Percentiles rank a stretch among this genome's conserved stretches.
phyloP scores from a whole-genome alignment of 305 asterid genomes.

The Plantago rigida region DNA sequence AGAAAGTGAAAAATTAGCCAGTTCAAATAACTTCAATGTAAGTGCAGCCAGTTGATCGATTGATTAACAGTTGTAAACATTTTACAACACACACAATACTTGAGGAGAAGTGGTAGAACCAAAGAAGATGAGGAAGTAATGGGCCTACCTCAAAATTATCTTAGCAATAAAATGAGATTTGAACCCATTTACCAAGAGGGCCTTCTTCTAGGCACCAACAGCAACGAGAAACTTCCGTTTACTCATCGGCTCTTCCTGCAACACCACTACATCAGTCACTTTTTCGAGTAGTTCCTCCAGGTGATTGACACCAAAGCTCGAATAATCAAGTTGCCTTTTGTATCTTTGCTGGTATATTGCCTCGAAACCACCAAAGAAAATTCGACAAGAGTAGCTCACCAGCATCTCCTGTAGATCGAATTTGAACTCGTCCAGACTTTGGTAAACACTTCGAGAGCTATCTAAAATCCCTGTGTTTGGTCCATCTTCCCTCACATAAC shows the following conservation, averaged over 20 bases:
- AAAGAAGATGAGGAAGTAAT: neutral
- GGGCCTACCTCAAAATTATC: slow-evolving; percentile 22
- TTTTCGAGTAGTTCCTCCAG: slow-evolving; percentile 65
- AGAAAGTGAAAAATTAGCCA: no score
- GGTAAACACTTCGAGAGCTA: slow-evolving; percentile 23
- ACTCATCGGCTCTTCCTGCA: slow-evolving; percentile 65
- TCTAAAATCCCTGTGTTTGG: slow-evolving; percentile 23
- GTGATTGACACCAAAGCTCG: slow-evolving; percentile 51
- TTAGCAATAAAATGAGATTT: slow-evolving; percentile 19
- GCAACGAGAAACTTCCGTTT: slow-evolving; percentile 56
- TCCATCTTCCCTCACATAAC: slow-evolving; percentile 24
- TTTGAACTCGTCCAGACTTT: slow-evolving; percentile 45
- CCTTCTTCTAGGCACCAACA: slow-evolving; percentile 35
- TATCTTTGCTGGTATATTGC: slow-evolving; percentile 63
- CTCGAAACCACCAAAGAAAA: slow-evolving; percentile 58
- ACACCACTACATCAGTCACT: slow-evolving; percentile 55
- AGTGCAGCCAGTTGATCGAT: no score
- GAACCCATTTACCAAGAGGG: slow-evolving; percentile 16
- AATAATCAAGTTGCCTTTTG: slow-evolving; percentile 58
- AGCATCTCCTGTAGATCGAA: slow-evolving; percentile 77
- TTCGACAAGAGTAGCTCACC: slow-evolving; percentile 67
- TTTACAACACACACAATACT: no score
- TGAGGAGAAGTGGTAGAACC: neutral
- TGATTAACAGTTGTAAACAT: no score
- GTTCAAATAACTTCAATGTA: no score